Evolutionary conservation across 148 eudicot species (phyloP).

Genomic region (Spergularia bocconei): DNA sequence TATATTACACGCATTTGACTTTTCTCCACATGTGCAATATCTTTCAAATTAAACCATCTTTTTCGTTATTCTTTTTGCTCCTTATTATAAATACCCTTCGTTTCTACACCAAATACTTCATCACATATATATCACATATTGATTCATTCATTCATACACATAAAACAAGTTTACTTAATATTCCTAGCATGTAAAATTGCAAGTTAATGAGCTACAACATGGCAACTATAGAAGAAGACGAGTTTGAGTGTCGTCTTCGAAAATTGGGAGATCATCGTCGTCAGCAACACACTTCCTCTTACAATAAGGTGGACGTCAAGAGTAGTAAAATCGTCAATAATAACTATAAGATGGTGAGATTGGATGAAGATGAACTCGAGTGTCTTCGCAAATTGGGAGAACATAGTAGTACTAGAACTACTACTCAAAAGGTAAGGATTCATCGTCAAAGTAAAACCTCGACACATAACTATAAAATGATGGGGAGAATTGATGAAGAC

Average conservation of each 20-base stretch:
- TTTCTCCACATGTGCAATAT: conserved; percentile 8
- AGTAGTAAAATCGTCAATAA: not conserved
- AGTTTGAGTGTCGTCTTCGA: conserved; percentile 5
- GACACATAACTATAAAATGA: not conserved
- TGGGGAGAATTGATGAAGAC: conserved; percentile 20
- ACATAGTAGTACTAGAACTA: not conserved
- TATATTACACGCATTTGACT: conserved; percentile 17
- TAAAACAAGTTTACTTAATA: too few relatives aligned
- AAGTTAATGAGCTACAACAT: not conserved
- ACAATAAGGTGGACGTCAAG: too few relatives aligned
- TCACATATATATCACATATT: too few relatives aligned
- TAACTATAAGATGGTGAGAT: not conserved
- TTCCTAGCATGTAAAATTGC: not conserved
- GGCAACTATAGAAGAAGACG: conserved; percentile 19
- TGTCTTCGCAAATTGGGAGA: conserved; percentile 1
- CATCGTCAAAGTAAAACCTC: not conserved
- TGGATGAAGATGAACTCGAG: not conserved
- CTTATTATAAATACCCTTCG: conserved; percentile 7
- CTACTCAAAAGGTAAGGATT: not conserved
- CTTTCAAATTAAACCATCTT: not conserved
- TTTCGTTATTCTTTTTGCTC: too few relatives aligned
- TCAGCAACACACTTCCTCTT: too few relatives aligned
- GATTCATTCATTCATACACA: not conserved
- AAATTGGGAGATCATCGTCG: not conserved
- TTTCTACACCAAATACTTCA: not conserved